Percentiles rank a stretch among this genome's conserved stretches.
phyloP scores from a whole-genome alignment of 2,329 filamentous ascomycete species.

The Remersonia thermophila region DNA sequence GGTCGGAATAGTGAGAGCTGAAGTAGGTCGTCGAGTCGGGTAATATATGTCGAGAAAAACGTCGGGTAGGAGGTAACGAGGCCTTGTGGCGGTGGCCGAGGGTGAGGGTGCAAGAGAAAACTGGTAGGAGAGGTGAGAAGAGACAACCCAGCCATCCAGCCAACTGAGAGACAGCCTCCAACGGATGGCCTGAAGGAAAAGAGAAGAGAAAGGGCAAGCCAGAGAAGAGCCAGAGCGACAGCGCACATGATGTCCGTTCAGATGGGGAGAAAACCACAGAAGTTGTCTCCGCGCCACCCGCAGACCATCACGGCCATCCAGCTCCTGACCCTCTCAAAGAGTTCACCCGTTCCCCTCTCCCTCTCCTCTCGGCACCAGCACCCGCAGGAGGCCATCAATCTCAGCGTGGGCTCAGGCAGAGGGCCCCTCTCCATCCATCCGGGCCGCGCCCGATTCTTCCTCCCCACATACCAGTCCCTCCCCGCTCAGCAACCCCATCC shows the following conservation, averaged over 20 bases:
- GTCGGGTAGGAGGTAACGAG: no score
- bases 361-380: background rate
- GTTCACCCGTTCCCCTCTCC: no score
- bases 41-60: no score
- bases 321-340: background rate
- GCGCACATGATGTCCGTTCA: background rate
- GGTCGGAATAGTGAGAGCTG: no score
- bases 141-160: background rate
- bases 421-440: no score
- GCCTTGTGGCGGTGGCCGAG: no score
- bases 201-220: background rate
- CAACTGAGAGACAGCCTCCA: background rate
- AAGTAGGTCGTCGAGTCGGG: no score
- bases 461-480: no score
- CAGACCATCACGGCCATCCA: background rate
- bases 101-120: no score
- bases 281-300: background rate
- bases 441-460: no score
- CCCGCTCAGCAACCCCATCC: no score
- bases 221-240: background rate
- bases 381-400: background rate
- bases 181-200: background rate
- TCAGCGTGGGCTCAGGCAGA: no score
- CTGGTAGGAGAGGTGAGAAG: background rate
- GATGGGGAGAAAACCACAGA: background rate